Evolutionary conservation across 805 yeast species (phyloP).

Genomic region (Candida dajiaensis): DNA sequence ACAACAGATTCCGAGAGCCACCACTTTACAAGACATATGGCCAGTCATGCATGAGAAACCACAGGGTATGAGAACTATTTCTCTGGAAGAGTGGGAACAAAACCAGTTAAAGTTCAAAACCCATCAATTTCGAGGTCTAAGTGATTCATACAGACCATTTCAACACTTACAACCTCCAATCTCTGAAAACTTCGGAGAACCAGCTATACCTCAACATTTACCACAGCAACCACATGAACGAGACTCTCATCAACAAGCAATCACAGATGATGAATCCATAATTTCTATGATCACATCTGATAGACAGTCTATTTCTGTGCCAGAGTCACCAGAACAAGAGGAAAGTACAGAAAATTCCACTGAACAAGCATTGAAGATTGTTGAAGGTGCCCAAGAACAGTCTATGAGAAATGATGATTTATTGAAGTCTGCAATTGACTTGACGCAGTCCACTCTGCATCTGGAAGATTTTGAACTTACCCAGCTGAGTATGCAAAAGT

Average conservation of each 20-base stretch:
- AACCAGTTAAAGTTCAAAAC: conserved; percentile 8
- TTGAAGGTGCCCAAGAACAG: conserved; percentile 12
- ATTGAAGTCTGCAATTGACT: conserved; percentile 14
- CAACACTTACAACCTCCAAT: neutral
- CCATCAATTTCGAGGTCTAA: neutral
- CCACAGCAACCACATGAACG: neutral
- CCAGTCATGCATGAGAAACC: conserved; percentile 9
- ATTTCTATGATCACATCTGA: neutral
- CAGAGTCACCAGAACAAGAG: neutral
- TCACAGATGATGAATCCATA: conserved; percentile 2
- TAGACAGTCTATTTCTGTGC: neutral
- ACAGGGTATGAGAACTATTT: conserved; percentile 15
- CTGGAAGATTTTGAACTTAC: conserved; percentile 9
- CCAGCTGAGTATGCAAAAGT: conserved; percentile 3
- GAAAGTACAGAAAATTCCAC: conserved; percentile 14
- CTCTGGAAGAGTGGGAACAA: conserved; percentile 19
- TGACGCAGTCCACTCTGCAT: conserved; percentile 15
- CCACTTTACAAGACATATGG: conserved; percentile 10
- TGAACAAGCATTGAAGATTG: conserved; percentile 19
- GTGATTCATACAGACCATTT: neutral
- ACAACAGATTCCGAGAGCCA: conserved; percentile 20
- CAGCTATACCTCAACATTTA: neutral
- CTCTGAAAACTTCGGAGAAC: neutral
- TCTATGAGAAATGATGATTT: conserved; percentile 6
- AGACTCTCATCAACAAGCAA: conserved; percentile 1